Evolutionary conservation across 306 rosid species (phyloP).

Genomic region (Castanea sativa): DNA sequence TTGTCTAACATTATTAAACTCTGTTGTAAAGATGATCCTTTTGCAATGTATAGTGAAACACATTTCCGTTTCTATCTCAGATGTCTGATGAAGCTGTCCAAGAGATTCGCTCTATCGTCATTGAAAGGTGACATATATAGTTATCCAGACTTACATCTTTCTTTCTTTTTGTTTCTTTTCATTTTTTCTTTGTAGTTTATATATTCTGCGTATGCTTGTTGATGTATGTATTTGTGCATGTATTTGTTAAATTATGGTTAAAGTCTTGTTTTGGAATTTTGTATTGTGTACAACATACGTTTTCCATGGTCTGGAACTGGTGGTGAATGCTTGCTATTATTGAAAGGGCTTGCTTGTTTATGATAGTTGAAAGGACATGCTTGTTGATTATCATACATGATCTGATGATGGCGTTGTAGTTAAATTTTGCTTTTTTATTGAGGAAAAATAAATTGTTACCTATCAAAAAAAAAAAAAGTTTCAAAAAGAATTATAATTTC

Average conservation of each 20-base stretch:
- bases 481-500: background rate
- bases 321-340: background rate
- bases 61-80: conserved; percentile 38
- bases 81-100: conserved; percentile 86
- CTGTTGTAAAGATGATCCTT: conserved; percentile 12
- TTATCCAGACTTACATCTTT: conserved; percentile 13
- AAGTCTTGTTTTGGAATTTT: background rate
- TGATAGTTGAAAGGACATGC: background rate
- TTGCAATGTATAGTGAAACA: conserved; percentile 22
- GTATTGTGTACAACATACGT: background rate
- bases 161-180: background rate
- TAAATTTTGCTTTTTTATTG: background rate
- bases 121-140: conserved; percentile 57
- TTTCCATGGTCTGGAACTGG: background rate
- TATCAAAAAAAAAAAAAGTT: background rate
- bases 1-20: background rate
- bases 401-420: background rate
- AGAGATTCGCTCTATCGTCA: conserved; percentile 61
- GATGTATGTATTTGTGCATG: background rate
- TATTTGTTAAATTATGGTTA: background rate
- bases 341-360: background rate
- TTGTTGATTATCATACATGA: background rate
- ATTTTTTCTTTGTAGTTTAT: conserved; percentile 14
- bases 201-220: background rate
- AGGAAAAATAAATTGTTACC: background rate